Evolutionary conservation across 2,329 filamentous ascomycete genomes (phyloP).

Genomic region (Cyphellophora attinorum): DNA sequence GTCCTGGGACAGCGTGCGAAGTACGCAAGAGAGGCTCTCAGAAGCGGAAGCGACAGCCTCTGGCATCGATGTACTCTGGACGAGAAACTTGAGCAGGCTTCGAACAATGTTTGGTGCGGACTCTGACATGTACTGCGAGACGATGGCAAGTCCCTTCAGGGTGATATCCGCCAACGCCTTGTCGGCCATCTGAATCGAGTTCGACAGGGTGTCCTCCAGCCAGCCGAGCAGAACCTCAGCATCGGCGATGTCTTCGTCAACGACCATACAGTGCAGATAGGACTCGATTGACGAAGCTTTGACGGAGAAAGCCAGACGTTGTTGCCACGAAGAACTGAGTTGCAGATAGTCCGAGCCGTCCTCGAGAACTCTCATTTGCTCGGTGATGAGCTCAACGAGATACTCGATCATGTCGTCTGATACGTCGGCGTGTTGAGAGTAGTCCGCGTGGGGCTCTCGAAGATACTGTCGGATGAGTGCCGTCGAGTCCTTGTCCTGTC

Average conservation of each 20-base stretch:
- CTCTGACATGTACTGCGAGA: constrained; percentile 64
- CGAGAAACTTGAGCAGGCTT: constrained; percentile 74
- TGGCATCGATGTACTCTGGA: constrained; percentile 65
- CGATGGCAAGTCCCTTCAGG: constrained; percentile 69
- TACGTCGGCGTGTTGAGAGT: constrained; percentile 14
- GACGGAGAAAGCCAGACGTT: constrained; percentile 73
- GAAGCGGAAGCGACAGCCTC: constrained; percentile 67
- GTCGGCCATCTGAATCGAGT: constrained; percentile 74
- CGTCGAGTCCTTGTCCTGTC: constrained; percentile 47
- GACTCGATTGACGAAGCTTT: constrained; percentile 74
- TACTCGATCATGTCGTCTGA: constrained; percentile 36
- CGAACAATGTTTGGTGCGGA: constrained; percentile 69
- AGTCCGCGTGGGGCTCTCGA: constrained; percentile 39
- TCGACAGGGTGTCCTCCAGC: constrained; percentile 73
- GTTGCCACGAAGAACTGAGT: constrained; percentile 76
- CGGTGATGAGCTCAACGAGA: constrained; percentile 63
- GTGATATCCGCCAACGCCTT: constrained; percentile 66
- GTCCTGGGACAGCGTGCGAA: constrained; percentile 79
- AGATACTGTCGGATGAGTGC: constrained; percentile 69
- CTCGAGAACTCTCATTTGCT: constrained; percentile 79
- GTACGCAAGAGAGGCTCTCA: constrained; percentile 70
- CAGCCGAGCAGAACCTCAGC: constrained; percentile 69
- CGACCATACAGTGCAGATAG: constrained; percentile 73
- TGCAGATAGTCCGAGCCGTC: constrained; percentile 83
- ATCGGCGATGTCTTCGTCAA: constrained; percentile 75